A percentile compares a stretch with the other conserved stretches of the same genome.
Evolutionary conservation across 176 grass and related monocot species (phyloP).

Genomic region (Carex pumila): DNA sequence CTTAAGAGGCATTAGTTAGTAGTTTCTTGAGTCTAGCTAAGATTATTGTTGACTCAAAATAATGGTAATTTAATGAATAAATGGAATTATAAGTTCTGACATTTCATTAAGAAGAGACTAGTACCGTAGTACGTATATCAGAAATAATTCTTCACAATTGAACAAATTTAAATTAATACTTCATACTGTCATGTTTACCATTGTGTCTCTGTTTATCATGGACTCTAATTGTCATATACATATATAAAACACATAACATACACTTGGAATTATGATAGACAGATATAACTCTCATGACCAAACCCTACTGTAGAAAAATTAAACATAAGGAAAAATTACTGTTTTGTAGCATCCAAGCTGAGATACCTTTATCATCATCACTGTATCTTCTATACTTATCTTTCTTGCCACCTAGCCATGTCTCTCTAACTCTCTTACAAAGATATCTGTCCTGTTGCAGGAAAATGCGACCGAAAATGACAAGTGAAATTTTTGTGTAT

Average conservation of each 20-base stretch:
- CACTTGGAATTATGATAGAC: too few relatives aligned
- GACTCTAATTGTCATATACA: too few relatives aligned
- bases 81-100: background rate
- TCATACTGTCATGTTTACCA: too few relatives aligned
- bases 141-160: too few relatives aligned
- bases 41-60: background rate
- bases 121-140: background rate
- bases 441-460: slow-evolving; percentile 24
- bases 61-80: background rate
- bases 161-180: too few relatives aligned
- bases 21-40: background rate
- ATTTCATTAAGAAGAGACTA: background rate
- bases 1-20: background rate
- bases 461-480: slow-evolving; percentile 81
- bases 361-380: too few relatives aligned
- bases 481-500: slow-evolving; percentile 60
- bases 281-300: too few relatives aligned
- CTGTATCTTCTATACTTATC: background rate
- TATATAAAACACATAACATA: too few relatives aligned
- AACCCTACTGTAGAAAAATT: too few relatives aligned
- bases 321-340: too few relatives aligned
- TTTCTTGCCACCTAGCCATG: background rate
- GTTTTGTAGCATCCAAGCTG: too few relatives aligned
- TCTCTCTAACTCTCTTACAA: background rate
- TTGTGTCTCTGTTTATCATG: too few relatives aligned